Conservation (phyloP, 208 protist genomes). For the Naegleria lovaniensis region DNA sequence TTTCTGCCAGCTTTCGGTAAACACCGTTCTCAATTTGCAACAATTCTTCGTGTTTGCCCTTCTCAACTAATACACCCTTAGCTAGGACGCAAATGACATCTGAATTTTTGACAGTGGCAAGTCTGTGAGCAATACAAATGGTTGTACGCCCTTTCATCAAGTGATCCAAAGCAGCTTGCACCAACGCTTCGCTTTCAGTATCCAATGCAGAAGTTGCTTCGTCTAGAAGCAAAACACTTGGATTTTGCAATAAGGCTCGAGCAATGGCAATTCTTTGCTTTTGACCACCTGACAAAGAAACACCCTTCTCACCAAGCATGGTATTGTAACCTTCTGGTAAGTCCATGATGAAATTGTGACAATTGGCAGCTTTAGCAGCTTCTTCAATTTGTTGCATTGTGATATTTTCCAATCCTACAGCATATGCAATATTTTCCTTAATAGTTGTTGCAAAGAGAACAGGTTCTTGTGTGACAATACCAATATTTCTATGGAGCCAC, state of each 20-base stretch:
- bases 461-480: conserved; percentile 73
- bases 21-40: conserved; percentile 37
- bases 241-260: conserved; percentile 44
- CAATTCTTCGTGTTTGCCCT: conserved; percentile 55
- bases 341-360: conserved; percentile 16
- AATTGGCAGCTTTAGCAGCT: conserved; percentile 7
- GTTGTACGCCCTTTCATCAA: conserved; percentile 58
- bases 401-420: neutral
- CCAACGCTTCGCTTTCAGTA: conserved; percentile 51
- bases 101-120: conserved; percentile 56
- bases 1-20: neutral
- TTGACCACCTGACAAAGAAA: conserved; percentile 50
- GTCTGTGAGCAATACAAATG: conserved; percentile 69
- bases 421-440: neutral
- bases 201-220: conserved; percentile 60
- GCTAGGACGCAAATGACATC: conserved; percentile 46
- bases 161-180: conserved; percentile 39
- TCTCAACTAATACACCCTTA: conserved; percentile 44
- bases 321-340: conserved; percentile 41
- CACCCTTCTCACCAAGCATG: conserved; percentile 44
- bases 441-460: neutral
- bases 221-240: conserved; percentile 50
- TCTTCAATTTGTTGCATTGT: neutral
- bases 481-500: conserved; percentile 58
- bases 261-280: conserved; percentile 55